These are phyloP conservation scores for Panaeolus papilionaceus DNA, from an alignment of 768 basidiomycete genomes.

Conservation along the genomic window DNA sequence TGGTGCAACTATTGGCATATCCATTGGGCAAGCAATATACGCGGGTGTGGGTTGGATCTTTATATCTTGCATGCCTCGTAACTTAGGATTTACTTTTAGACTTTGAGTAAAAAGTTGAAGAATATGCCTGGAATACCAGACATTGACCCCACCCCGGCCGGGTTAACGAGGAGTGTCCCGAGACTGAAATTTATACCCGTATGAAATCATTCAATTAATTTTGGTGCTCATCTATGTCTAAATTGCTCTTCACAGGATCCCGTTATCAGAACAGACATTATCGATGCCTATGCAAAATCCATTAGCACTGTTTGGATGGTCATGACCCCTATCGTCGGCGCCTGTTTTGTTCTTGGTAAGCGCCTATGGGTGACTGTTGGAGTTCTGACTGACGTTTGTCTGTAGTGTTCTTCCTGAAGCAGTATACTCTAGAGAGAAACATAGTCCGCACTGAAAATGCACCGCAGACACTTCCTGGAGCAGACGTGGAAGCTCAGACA, in stretches of 20 bases:
- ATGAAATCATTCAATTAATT: conserved; percentile 23
- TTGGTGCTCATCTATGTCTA: neutral
- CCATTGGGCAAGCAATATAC: conserved; percentile 75
- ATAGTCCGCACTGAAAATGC: conserved; percentile 45
- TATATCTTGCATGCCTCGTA: neutral
- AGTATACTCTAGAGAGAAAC: conserved; percentile 62
- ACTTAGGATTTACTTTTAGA: conserved; percentile 26
- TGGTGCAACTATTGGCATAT: conserved; percentile 78
- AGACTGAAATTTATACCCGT: conserved; percentile 51
- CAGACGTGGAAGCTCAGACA: neutral
- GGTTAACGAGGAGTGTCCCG: conserved; percentile 51
- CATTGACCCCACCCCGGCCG: conserved; percentile 44
- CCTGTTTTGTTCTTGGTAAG: conserved; percentile 55
- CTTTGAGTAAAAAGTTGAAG: conserved; percentile 42
- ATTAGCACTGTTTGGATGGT: conserved; percentile 71
- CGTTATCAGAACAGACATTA: conserved; percentile 49
- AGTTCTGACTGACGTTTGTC: conserved; percentile 5
- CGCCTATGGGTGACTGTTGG: conserved; percentile 11
- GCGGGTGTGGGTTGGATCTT: conserved; percentile 48
- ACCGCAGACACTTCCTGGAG: conserved; percentile 29
- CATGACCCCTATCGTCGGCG: conserved; percentile 60
- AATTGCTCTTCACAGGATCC: conserved; percentile 47
- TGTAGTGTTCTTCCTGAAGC: conserved; percentile 59
- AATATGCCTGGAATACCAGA: conserved; percentile 38
- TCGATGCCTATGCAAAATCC: conserved; percentile 66